Evolutionary conservation across 2,329 filamentous ascomycete species (phyloP).

Genomic region (Colletotrichum sp.): DNA sequence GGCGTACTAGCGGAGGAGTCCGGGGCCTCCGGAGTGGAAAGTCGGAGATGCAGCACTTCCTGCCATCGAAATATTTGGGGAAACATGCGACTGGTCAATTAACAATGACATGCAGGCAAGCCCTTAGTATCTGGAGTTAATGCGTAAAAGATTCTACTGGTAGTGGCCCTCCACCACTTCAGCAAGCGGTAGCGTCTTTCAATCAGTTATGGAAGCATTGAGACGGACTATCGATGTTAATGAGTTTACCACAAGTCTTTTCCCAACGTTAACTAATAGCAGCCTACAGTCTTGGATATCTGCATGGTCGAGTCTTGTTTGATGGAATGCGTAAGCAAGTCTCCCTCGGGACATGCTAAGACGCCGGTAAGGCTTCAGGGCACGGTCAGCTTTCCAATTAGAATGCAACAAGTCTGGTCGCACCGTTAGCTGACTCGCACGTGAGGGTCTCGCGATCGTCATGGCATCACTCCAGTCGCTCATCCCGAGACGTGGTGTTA

Average conservation of each 20-base stretch:
- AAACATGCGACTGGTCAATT: background rate
- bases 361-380: background rate
- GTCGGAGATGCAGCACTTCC: background rate
- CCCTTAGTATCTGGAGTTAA: background rate
- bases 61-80: background rate
- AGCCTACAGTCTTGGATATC: background rate
- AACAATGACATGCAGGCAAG: background rate
- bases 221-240: background rate
- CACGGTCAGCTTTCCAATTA: background rate
- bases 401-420: background rate
- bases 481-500: background rate
- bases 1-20: background rate
- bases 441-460: conserved; percentile 14
- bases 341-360: background rate
- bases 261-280: background rate
- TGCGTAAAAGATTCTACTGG: background rate
- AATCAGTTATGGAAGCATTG: background rate
- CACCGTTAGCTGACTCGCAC: conserved; percentile 15
- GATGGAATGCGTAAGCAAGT: background rate
- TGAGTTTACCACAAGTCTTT: rapidly evolving
- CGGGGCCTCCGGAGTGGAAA: conserved; percentile 5
- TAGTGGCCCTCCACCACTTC: background rate
- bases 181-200: background rate
- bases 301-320: background rate
- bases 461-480: background rate